Conservation (phyloP, 1,284 basidiomycete species). For the Ganoderma resinaceum region DNA sequence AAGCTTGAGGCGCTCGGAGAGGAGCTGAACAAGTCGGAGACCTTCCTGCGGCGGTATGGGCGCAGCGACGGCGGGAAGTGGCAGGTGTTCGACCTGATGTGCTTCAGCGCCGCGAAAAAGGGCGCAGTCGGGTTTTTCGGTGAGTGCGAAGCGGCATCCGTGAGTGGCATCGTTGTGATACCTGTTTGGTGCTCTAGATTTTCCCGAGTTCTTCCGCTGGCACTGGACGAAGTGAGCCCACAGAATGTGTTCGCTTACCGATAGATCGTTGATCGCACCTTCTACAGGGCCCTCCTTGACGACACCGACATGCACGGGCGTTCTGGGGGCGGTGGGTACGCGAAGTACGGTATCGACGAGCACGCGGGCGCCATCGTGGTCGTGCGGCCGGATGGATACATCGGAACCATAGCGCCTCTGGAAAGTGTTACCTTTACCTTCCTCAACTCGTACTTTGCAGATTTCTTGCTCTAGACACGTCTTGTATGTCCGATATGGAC, state of each 20-base stretch:
- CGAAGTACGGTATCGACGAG: constrained; percentile 58
- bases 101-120: constrained; percentile 57
- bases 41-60: constrained; percentile 46
- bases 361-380: constrained; percentile 65
- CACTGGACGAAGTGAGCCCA: constrained; percentile 1
- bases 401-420: constrained; percentile 60
- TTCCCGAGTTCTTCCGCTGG: constrained; percentile 11
- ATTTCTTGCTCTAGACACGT: constrained; percentile 37
- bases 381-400: constrained; percentile 80
- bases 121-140: constrained; percentile 51
- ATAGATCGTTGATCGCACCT: not conserved
- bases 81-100: constrained; percentile 66
- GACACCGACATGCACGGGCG: constrained; percentile 44
- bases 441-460: constrained; percentile 58
- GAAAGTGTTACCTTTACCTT: constrained; percentile 47
- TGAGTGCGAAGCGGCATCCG: not conserved
- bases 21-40: constrained; percentile 46
- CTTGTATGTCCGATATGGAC: no score
- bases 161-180: not conserved
- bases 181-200: constrained; percentile 5
- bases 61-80: constrained; percentile 41
- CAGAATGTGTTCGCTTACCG: not conserved
- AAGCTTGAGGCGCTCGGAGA: constrained; percentile 53
- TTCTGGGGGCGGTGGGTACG: constrained; percentile 49
- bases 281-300: constrained; percentile 39